Base-by-base conservation (phyloP, 768 basidiomycete genomes). In the Lactarius pseudohatsudake region DNA sequence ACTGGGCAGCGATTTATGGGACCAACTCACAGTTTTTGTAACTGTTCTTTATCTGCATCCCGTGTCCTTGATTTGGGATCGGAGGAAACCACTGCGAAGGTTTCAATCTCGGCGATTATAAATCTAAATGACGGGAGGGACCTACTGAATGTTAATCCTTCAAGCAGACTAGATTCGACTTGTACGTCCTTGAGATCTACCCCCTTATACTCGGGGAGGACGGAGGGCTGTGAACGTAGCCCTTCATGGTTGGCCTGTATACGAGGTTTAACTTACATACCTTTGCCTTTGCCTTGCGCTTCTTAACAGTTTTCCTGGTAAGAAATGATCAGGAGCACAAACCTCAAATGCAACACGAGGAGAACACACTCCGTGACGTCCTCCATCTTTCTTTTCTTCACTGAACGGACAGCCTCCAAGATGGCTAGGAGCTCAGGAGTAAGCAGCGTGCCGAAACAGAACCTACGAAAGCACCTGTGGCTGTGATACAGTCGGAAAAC, bases 121-220 rank as follows among this genome's bases (percentile, higher is more conserved):
- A 11, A n/a, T 18, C 1, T 10, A 10, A 20, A 40, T 13, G 36
- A 40, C 26, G 18, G 30, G 16, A 50, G 36, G 30, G 54, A 79
- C 90, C 72, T 61, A 96, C 96, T 87, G 73, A 98, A 96, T 61
- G 82, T 90, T 77, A 88, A 81, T 30, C 83, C 90, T 16, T 84
- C 78, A 71, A 98, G 93, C 20, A 97, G 74, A 32, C 86, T 77
- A 6, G 84, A 84, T 70, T 88, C 81, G 7, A 87, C 80, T 45
- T 82, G 69, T 26, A 93, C 80, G 8, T 84, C 83, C 69, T 82
- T 84, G 15, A 87, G 76, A 61, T 84, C 84, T n/a, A 85, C 80
- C 1, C 90, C 90, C 65, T 82, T 79, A 71, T 89, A 89, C 71
- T 84, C 86, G 3, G 87, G 84, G 40, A 91, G 79, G n/a, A 89